Evolutionary conservation across 345 rosid genomes (phyloP).

Genomic region (Dipteronia sinensis): DNA sequence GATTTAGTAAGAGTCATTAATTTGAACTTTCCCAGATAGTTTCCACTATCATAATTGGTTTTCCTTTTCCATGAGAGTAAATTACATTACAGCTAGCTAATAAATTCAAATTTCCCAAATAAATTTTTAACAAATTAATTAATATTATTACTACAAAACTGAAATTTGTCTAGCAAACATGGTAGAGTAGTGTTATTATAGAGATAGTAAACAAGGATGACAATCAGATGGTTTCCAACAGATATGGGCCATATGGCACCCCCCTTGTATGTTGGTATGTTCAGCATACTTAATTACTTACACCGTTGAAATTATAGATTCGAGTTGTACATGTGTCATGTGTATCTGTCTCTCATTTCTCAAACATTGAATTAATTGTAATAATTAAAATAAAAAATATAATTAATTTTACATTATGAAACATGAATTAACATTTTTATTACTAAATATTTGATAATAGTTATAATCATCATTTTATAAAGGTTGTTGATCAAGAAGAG

Average conservation of each 20-base stretch:
- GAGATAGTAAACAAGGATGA: too few species aligned
- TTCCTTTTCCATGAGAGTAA: background rate
- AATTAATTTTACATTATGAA: constrained; percentile 41
- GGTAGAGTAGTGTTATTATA: too few species aligned
- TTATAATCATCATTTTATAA: constrained; percentile 21
- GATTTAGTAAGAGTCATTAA: background rate
- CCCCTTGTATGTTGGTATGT: too few species aligned
- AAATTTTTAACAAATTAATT: background rate
- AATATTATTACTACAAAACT: background rate
- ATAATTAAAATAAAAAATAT: too few species aligned
- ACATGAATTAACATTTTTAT: constrained; percentile 50
- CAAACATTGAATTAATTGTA: too few species aligned
- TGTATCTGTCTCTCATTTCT: too few species aligned
- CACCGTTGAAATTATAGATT: too few species aligned
- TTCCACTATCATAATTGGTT: background rate
- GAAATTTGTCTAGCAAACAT: background rate
- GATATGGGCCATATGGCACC: too few species aligned
- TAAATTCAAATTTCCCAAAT: background rate
- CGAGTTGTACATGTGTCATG: too few species aligned
- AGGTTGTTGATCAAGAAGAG: background rate
- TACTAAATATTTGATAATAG: constrained; percentile 40
- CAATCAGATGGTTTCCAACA: too few species aligned
- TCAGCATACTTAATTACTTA: too few species aligned
- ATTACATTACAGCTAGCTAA: background rate
- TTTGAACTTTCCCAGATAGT: background rate